Base-by-base conservation (phyloP, 345 rosid species). In the Ceriops tagal region DNA sequence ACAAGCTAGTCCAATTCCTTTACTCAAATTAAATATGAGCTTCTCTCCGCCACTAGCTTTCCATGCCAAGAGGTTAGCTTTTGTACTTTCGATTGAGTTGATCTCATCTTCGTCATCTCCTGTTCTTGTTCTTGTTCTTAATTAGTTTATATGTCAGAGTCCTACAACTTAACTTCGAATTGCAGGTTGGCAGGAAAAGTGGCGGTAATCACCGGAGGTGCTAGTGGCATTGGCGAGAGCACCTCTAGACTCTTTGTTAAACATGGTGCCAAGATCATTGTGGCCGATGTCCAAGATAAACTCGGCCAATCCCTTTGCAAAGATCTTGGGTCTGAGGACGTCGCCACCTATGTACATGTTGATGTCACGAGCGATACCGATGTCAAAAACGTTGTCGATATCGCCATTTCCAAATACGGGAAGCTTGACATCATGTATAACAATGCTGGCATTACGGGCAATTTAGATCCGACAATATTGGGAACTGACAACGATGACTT, bases 401-500 rank as follows among this genome's bases (percentile, higher is more conserved):
- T 67, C 0, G 70, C 82, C 1, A 66, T 84, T 7, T 71, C 82
- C 69, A 70, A 61, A 65, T 65, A 75, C 39, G 85, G 82, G 4
- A 79, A 81, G 73, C 78, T 84, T 1, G 85, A 84, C 79, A 73
- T 81, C 58, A 75, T 84, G 82, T 77, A 69, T 79, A 84, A 77
- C 73, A 84, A 81, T 6, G 83, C 87, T 8, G 85, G 87, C 64
- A 75, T 84, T 57, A 0, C 49, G 9, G 82, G 83, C 28, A 63
- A 75, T 31, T 0, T 53, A 5, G 73, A 77, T 21, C 70, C 75
- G 2, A 58, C 73, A 6, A 62, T 83, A 15, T 63, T 75, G 31
- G 81, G 64, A 0, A 16, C 69, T 5, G 64, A 70, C 24, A 62
- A 68, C 46, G 80, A 77, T n/a, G 62, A 81, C 39, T 81, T 83